phyloP scores from a whole-genome alignment of 441 rosid species.

The Macaranga tanarius region DNA sequence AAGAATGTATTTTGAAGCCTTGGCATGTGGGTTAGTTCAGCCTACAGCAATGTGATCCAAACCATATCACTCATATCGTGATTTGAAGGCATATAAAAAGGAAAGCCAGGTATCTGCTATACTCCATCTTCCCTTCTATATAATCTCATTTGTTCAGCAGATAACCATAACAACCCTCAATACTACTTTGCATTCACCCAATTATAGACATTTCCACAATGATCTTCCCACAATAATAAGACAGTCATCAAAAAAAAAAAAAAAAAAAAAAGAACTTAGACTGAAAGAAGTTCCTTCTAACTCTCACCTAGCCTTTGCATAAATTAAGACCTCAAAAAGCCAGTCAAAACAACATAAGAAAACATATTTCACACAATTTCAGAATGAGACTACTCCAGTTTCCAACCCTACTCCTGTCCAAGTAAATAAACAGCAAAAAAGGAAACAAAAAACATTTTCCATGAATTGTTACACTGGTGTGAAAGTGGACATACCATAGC shows the following conservation, averaged over 20 bases:
- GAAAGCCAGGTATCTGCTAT: not conserved
- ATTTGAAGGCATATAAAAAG: not conserved
- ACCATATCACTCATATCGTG: not conserved
- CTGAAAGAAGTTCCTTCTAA: not conserved
- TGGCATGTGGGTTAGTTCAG: not conserved
- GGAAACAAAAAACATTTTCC: not conserved
- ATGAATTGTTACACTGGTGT: not conserved
- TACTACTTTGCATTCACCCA: not conserved
- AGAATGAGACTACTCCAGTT: not conserved
- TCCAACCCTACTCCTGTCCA: not conserved
- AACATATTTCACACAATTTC: not conserved
- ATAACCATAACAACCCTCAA: not conserved
- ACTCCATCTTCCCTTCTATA: not conserved
- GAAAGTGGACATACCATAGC: conserved; percentile 70
- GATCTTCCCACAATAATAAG: not conserved
- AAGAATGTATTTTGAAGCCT: not conserved
- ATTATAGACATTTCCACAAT: not conserved
- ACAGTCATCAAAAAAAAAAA: not conserved
- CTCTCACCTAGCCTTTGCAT: conserved; percentile 6
- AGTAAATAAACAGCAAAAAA: conserved; percentile 8
- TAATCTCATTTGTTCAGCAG: not conserved
- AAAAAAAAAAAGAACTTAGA: conserved; percentile 8
- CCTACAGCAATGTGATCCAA: not conserved
- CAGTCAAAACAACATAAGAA: not conserved
- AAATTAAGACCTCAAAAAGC: not conserved